Evolutionary conservation across 306 rosid genomes (phyloP).

Genomic region (Acacia acuminata): DNA sequence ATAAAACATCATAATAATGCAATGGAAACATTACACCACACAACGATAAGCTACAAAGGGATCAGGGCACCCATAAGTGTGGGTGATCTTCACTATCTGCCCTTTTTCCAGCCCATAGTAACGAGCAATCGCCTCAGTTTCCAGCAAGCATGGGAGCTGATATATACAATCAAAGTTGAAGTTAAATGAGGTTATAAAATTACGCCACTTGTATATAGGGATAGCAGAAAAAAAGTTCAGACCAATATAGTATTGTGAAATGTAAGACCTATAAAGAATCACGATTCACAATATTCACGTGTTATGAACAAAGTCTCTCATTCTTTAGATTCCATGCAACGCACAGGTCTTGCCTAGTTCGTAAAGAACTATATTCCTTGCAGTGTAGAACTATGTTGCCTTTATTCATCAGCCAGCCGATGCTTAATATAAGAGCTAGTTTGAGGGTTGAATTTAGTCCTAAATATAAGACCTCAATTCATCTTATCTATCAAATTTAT

Average conservation of each 20-base stretch:
- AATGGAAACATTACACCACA: constrained; percentile 25
- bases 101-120: constrained; percentile 53
- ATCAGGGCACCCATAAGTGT: constrained; percentile 30
- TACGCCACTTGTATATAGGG: neutral
- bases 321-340: neutral
- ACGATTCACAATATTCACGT: neutral
- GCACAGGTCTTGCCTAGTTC: neutral
- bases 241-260: neutral
- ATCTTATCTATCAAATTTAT: no score
- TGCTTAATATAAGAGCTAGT: no score
- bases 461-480: no score
- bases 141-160: constrained; percentile 52
- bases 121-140: constrained; percentile 44
- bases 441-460: no score
- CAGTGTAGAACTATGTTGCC: neutral
- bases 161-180: neutral
- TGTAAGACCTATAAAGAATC: neutral
- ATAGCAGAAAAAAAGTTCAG: neutral
- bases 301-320: neutral
- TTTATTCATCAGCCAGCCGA: no score
- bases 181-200: neutral
- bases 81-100: constrained; percentile 43
- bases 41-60: constrained; percentile 39
- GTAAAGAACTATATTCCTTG: neutral
- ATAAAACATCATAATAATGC: neutral